These are phyloP conservation scores for Leptographium procerum DNA, from an alignment of 2,329 filamentous ascomycete genomes.

Conservation along the genomic window DNA sequence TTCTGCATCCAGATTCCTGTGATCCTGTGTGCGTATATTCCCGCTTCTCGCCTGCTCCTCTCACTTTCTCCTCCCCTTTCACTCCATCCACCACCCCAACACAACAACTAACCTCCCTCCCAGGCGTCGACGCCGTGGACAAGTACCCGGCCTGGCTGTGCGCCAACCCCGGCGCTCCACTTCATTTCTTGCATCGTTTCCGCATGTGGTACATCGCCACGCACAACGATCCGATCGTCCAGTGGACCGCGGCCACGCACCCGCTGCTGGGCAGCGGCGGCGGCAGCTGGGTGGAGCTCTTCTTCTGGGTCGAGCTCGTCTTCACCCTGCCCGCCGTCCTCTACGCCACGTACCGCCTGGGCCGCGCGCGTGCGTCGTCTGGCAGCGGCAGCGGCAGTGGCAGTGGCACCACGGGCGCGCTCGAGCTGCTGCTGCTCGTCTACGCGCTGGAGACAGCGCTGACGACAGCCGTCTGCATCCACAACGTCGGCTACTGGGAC, in stretches of 20 bases:
- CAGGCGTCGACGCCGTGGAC: constrained; percentile 42
- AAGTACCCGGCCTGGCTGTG: constrained; percentile 40
- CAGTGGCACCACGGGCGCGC: constrained; percentile 22
- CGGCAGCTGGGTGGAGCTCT: constrained; percentile 38
- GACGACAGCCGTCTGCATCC: constrained; percentile 39
- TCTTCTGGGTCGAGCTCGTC: constrained; percentile 37
- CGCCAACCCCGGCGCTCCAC: constrained; percentile 26
- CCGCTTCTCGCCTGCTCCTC: neutral
- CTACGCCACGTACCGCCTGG: constrained; percentile 34
- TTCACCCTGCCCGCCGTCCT: constrained; percentile 38
- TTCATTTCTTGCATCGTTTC: constrained; percentile 35
- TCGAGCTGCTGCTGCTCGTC: constrained; percentile 39
- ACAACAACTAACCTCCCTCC: neutral
- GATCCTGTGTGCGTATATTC: constrained; percentile 18
- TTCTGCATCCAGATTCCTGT: constrained; percentile 20
- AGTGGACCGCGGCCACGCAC: constrained; percentile 20
- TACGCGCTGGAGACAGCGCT: constrained; percentile 41
- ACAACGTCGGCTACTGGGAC: constrained; percentile 39
- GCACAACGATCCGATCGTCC: constrained; percentile 43
- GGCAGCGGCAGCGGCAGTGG: neutral
- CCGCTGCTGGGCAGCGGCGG: constrained; percentile 8
- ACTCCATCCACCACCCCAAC: no score
- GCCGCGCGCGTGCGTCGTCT: neutral
- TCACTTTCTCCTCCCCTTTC: neutral
- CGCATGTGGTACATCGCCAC: constrained; percentile 33